phyloP scores from a whole-genome alignment of 2,329 filamentous ascomycete species.

The Botrytis cinerea region DNA sequence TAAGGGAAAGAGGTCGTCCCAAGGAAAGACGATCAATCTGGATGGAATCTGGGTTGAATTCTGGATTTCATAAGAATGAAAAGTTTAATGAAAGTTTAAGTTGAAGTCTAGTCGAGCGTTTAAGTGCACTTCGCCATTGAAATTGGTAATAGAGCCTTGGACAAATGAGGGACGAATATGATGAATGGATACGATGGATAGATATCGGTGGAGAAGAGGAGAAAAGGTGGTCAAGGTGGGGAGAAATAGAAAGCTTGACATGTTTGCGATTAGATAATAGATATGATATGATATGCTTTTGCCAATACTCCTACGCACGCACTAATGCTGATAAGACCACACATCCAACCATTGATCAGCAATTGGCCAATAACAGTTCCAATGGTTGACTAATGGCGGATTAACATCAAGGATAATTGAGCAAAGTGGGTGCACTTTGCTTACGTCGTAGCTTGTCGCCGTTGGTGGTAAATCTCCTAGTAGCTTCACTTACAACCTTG shows the following conservation, averaged over 20 bases:
- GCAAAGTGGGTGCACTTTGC: neutral
- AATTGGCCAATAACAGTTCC: neutral
- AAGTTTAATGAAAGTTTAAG: neutral
- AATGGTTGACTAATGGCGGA: neutral
- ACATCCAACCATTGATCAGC: neutral
- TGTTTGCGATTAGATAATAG: neutral
- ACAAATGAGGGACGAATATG: neutral
- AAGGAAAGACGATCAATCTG: neutral
- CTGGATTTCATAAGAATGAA: no score
- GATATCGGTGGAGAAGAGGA: neutral
- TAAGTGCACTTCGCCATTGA: neutral
- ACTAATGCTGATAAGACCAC: conserved; percentile 2
- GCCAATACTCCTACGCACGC: neutral
- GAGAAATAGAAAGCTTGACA: neutral
- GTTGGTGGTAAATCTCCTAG: neutral
- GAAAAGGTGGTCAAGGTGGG: neutral
- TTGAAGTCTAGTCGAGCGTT: neutral
- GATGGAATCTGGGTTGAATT: neutral
- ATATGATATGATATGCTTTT: neutral
- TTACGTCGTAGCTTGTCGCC: neutral
- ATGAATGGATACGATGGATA: neutral
- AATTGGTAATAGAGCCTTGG: conserved; percentile 7
- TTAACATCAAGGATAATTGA: conserved; percentile 10
- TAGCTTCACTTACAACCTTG: neutral
- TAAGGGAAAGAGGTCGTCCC: neutral